phyloP scores from a whole-genome alignment of 179 eudicot species.

The Nepenthes alata region DNA sequence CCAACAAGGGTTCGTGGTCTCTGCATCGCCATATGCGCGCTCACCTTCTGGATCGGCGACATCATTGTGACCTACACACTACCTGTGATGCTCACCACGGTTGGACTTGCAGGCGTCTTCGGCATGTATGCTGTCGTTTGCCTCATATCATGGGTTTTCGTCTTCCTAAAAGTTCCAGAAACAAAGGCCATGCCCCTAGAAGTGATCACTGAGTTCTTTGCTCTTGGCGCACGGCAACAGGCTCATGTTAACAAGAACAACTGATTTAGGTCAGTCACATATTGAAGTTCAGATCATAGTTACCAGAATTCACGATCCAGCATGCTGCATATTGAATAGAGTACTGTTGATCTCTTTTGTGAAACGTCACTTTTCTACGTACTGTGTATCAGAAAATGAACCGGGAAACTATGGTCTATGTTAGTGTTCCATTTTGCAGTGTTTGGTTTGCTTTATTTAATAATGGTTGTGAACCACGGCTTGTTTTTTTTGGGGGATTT shows the following conservation, averaged over 20 bases:
- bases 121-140: constrained; percentile 24
- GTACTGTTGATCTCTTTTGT: too few species aligned
- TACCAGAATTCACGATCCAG: too few species aligned
- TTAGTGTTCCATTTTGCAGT: too few species aligned
- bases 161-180: constrained; percentile 35
- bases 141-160: constrained; percentile 25
- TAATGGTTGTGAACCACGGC: too few species aligned
- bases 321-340: too few species aligned
- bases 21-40: constrained; percentile 33
- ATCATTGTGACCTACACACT: constrained; percentile 28
- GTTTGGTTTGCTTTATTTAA: too few species aligned
- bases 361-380: too few species aligned
- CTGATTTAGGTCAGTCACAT: constrained; percentile 13
- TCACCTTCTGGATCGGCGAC: constrained; percentile 25
- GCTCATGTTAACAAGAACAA: constrained; percentile 19
- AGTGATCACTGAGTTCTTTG: constrained; percentile 36
- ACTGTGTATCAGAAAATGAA: too few species aligned
- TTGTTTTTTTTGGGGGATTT: too few species aligned
- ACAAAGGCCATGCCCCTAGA: constrained; percentile 43
- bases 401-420: too few species aligned
- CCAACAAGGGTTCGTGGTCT: constrained; percentile 33
- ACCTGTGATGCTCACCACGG: constrained; percentile 21
- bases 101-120: constrained; percentile 33
- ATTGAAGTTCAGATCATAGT: too few species aligned
- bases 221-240: constrained; percentile 25